Percentiles rank a stretch among this genome's conserved stretches.
These are phyloP conservation scores for Houttuynia cordata DNA, from an alignment of 164 flowering plant species.

Conservation along the genomic window DNA sequence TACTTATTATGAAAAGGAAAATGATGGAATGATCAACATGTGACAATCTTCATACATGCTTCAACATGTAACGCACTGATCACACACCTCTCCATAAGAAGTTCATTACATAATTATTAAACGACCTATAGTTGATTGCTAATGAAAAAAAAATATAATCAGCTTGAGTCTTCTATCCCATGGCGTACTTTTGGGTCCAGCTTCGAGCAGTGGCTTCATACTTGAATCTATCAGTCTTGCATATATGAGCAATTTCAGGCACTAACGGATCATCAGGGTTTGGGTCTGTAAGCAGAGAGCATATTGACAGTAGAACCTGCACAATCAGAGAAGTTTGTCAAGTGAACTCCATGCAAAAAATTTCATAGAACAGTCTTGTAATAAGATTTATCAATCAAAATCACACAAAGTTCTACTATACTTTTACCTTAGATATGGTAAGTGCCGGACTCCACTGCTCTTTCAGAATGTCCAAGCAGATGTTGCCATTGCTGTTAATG, in stretches of 20 bases:
- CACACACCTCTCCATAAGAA: too few relatives aligned
- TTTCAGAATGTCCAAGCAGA: slow-evolving; percentile 18
- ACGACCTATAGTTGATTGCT: too few relatives aligned
- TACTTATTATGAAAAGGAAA: too few relatives aligned
- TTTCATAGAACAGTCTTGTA: background rate
- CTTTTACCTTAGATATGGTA: slow-evolving; percentile 21
- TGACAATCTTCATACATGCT: too few relatives aligned
- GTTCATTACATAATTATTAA: too few relatives aligned
- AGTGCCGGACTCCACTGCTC: slow-evolving; percentile 22
- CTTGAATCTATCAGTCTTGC: slow-evolving; percentile 15
- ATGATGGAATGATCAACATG: too few relatives aligned
- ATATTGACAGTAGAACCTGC: slow-evolving; percentile 16
- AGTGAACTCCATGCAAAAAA: background rate
- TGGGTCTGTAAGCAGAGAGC: slow-evolving; percentile 17
- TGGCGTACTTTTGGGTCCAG: slow-evolving; percentile 64
- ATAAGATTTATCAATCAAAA: background rate
- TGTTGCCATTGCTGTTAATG: slow-evolving; percentile 19
- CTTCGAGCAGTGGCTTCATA: slow-evolving; percentile 33
- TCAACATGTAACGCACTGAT: too few relatives aligned
- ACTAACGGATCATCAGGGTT: slow-evolving; percentile 19
- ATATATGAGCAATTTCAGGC: slow-evolving; percentile 21
- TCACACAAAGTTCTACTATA: background rate
- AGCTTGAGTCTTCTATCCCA: slow-evolving; percentile 20
- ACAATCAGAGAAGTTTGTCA: background rate
- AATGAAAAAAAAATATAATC: background rate